Conservation (phyloP, 805 yeast species). For the Schwanniomyces polymorphus region DNA sequence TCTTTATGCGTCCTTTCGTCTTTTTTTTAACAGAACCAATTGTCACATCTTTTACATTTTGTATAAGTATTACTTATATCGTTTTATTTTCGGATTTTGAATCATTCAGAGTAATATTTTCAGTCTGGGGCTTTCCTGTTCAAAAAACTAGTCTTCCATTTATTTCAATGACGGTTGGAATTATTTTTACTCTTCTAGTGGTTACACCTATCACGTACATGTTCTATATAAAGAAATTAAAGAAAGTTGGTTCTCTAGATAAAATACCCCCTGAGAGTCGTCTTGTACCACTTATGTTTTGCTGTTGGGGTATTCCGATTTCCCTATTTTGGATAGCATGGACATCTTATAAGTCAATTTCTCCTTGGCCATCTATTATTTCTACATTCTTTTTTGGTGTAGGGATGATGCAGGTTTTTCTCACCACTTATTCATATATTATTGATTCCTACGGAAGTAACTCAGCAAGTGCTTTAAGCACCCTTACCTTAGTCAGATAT, state of each 20-base stretch:
- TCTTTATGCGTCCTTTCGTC: slow-evolving; percentile 29
- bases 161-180: slow-evolving; percentile 1
- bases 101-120: neutral
- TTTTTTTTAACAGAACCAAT: slow-evolving; percentile 14
- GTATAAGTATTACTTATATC: neutral
- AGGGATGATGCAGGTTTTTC: slow-evolving; percentile 4
- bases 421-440: slow-evolving; percentile 1
- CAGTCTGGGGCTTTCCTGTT: neutral
- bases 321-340: slow-evolving; percentile 82
- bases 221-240: neutral
- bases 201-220: slow-evolving; percentile 1
- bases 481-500: slow-evolving; percentile 3
- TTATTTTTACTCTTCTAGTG: neutral
- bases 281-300: slow-evolving; percentile 2
- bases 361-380: slow-evolving; percentile 4
- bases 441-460: slow-evolving; percentile 4
- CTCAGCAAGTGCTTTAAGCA: slow-evolving; percentile 4
- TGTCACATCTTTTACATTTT: slow-evolving; percentile 1
- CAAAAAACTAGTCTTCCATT: slow-evolving; percentile 1
- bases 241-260: neutral
- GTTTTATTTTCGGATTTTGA: slow-evolving; percentile 4
- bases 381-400: slow-evolving; percentile 3
- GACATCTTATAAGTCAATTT: slow-evolving; percentile 22
- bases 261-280: neutral
- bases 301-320: slow-evolving; percentile 39